These are phyloP conservation scores for Oenanthe sinensis DNA, from an alignment of 129 eudicot species.

Conservation along the genomic window DNA sequence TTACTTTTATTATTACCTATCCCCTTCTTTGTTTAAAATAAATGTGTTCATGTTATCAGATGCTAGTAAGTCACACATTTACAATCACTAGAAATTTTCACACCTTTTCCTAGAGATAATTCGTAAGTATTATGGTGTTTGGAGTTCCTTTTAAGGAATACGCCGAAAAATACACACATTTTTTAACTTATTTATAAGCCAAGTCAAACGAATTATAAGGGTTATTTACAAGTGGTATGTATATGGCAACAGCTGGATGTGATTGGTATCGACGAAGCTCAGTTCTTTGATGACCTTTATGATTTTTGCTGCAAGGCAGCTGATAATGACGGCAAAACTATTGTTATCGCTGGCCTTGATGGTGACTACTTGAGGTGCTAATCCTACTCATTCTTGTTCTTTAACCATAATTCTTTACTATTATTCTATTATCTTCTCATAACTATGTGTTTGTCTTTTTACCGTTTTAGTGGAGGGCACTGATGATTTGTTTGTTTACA, in stretches of 20 bases:
- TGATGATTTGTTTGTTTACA: conserved; percentile 23
- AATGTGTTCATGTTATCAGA: too few relatives aligned
- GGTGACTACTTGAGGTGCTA: conserved; percentile 86
- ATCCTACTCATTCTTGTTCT: not conserved
- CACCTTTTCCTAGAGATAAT: too few relatives aligned
- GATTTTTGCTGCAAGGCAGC: conserved; percentile 90
- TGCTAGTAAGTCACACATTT: too few relatives aligned
- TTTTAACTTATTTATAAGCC: too few relatives aligned
- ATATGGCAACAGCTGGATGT: conserved; percentile 66
- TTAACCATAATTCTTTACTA: not conserved
- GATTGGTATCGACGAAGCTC: conserved; percentile 95
- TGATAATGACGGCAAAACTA: conserved; percentile 76
- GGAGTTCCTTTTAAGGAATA: too few relatives aligned
- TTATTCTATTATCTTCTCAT: not conserved
- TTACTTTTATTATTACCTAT: too few relatives aligned
- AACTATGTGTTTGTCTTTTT: not conserved
- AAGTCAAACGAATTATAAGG: too few relatives aligned
- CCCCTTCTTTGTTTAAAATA: too few relatives aligned
- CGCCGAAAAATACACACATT: too few relatives aligned
- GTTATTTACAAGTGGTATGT: not conserved
- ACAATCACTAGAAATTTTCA: too few relatives aligned
- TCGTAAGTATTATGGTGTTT: too few relatives aligned
- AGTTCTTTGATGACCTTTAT: conserved; percentile 85
- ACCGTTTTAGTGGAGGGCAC: not conserved
- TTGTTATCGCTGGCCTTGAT: conserved; percentile 87